phyloP scores from a whole-genome alignment of 768 basidiomycete genomes.

The Tylopilus subfusipes region DNA sequence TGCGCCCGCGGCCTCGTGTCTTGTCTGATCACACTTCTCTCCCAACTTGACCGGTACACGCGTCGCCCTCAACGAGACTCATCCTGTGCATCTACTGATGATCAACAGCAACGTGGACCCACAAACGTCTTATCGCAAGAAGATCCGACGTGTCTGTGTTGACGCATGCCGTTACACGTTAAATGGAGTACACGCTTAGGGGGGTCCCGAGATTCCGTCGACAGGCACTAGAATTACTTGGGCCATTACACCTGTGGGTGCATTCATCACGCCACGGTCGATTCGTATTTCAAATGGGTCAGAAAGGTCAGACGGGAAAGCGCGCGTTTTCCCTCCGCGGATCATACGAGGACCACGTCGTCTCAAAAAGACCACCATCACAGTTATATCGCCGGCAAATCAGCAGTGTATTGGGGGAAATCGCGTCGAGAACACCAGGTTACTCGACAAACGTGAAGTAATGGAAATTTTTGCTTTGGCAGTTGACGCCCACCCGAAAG shows the following conservation, averaged over 20 bases:
- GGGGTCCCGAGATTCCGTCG: neutral
- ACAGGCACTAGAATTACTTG: neutral
- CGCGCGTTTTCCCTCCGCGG: conserved; percentile 7
- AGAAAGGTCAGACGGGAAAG: neutral
- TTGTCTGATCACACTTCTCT: neutral
- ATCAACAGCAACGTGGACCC: conserved; percentile 24
- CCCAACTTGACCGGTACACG: neutral
- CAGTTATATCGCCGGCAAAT: conserved; percentile 9
- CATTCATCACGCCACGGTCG: neutral
- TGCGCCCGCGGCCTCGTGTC: conserved; percentile 10
- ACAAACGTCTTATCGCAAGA: conserved; percentile 15
- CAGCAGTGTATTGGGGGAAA: conserved; percentile 1
- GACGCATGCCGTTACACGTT: neutral
- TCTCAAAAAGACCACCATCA: conserved; percentile 1
- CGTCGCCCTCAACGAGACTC: neutral
- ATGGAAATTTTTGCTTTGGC: neutral
- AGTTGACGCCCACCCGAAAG: conserved; percentile 1
- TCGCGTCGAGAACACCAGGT: conserved; percentile 17
- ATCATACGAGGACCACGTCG: conserved; percentile 1
- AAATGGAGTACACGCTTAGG: neutral
- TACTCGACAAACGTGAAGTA: conserved; percentile 3
- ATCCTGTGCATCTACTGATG: neutral
- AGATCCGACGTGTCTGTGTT: conserved; percentile 9
- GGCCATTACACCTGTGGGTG: neutral
- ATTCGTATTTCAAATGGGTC: conserved; percentile 4